Evolutionary conservation across 108 stramenopile species (phyloP), one percentile per base, ranked within the genome.

Genomic region (Skeletonema menzelii): DNA sequence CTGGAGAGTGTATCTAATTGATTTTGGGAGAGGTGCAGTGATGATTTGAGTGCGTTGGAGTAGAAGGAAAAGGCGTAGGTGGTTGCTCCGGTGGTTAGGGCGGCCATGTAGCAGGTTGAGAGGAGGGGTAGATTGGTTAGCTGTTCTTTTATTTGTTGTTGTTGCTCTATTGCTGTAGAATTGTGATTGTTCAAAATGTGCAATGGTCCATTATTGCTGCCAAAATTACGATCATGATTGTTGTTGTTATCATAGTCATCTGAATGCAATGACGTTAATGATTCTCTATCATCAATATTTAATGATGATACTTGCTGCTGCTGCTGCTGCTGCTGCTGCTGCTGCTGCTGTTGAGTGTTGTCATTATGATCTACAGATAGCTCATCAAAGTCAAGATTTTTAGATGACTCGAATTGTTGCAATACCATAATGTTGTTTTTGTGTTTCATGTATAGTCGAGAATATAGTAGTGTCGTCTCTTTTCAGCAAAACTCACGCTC

Each of bases 61-160:
- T 95, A 95, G 70, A 95, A 79, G 37, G 91, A 91, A 72, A 95
- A 95, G 40, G 93, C 88, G 71, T 95, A 95, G 38, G 89, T 86
- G 5, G 91, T 91, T 12, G 88, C 93, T 20, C 93, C 93, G 6
- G 91, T 92, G 35, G 91, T 92, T 11, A 89, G 58, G 15, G 87
- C 79, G 24, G 93, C 89, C 27, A 89, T 44, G 64, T 92, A 77
- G 37, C 86, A 85, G 49, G 84, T 84, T 17, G 80, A 64, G 2
- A 95, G 69, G 8, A 73, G 67, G n/a, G 89, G 89, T 2, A 95
- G 70, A 65, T 91, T 91, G 59, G 83, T 87, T 0, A n/a, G 14
- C 1, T 42, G 14, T 42, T 15, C 0, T 42, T 15, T 2, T 2
- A 14, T 0, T 15, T 15, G 15, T 42, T 42, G 40, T 42, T 42